Base-by-base conservation (phyloP, 2,329 filamentous ascomycete species). In the Fusarium cyanostomum region DNA sequence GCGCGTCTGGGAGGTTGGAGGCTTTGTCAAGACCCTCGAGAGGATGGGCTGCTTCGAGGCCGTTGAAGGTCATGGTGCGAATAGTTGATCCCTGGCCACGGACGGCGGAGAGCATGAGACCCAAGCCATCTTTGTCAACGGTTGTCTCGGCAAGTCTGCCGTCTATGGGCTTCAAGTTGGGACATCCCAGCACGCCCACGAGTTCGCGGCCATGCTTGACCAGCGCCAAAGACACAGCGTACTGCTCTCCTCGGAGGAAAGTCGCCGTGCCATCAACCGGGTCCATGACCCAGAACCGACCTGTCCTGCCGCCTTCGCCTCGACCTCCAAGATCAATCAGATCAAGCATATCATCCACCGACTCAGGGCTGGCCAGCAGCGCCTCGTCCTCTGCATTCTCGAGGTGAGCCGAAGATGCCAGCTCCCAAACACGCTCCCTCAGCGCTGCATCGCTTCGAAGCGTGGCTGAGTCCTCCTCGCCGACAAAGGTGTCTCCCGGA, bases 201-300 rank as follows among this genome's bases (percentile, higher is more conserved):
- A 82, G 77, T 71, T 89, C 84, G 41, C 74, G 68, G 4, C 86
- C 86, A 50, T 87, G 77, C 56, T 86, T 81, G 3, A 89, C 73
- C 61, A 89, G 74, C 4, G 84, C 82, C 16, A 89, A 75, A 58
- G 84, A 85, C 5, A 89, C 84, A 4, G 83, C 86, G 57, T 89
- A 89, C 73, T 89, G 87, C 72, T 86, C 80, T 4, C 84, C 84
- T 34, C 76, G 75, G 63, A 89, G 82, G 56, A 88, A 89, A 0
- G 86, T 84, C 13, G 82, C 83, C 1, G 87, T 89, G 27, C 87
- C 87, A 64, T 89, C 87, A 8, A 89, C 83, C 0, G 87, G 87
- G 68, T 89, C 87, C 71, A 89, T 81, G 27, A 86, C 81, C 87
- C 87, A 89, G 48, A 84, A 80, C 1, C 82, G 75, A 0, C 80